Base-by-base conservation (phyloP, 768 basidiomycete species). In the Leccinum broughii region DNA sequence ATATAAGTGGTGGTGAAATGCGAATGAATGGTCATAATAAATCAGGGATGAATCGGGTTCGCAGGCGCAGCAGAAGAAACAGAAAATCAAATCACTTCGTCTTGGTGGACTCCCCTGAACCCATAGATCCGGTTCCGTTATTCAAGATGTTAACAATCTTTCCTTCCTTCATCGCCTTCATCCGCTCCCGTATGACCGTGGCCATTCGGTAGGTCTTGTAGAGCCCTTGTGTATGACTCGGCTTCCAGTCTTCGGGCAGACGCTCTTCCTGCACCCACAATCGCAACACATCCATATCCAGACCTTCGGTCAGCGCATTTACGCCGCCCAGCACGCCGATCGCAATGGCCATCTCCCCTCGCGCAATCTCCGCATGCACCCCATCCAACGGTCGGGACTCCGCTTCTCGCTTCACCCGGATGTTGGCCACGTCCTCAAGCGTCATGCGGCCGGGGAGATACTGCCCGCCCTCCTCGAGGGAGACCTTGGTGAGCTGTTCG, bases 301-400 rank as follows among this genome's bases (percentile, higher is more conserved):
- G 66, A 0, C 84, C 84, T 1, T 75, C 68, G 35, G 76, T 77
- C 3, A 56, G 66, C 5, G 72, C 74, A 9, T 73, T 73, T n/a
- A 69, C 73, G 7, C 73, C 74, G 13, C 75, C 72, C 3, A 73
- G 44, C 6, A 88, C 76, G 1, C 84, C 85, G 14, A 87, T 74
- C 8, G 87, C 82, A 54, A 88, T 82, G 0, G 81, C 84, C 78
- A 88, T 85, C 72, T 89, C 87, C 17, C 86, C 87, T 3, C 86
- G 79, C 2, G 87, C 87, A 56, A 88, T 81, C 72, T 86, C 85
- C 2, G 80, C 78, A 61, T 85, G 84, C 4, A 84, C 44, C 4
- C 65, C 55, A 54, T 81, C 79, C 28, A 88, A 66, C 0, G 76
- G 73, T 3, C 70, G 68, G 8, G 72, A 81, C 34, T 75, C 67